These are phyloP conservation scores for Quercus parvula DNA, from an alignment of 306 rosid species.

Conservation along the genomic window DNA sequence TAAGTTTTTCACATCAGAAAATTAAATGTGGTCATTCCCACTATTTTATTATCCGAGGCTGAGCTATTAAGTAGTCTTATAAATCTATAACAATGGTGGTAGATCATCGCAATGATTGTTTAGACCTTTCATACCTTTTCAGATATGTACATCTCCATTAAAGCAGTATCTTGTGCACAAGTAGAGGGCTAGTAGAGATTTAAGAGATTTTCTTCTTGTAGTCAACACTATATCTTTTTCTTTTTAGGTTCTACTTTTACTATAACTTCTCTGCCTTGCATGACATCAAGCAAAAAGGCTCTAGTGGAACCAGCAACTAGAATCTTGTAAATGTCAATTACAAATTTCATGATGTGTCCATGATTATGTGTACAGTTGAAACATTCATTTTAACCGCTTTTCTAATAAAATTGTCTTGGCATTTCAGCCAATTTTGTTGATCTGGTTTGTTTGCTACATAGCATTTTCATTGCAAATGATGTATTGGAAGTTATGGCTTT, in stretches of 20 bases:
- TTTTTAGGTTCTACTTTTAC: constrained; percentile 83
- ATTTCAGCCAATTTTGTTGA: background rate
- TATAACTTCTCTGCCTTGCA: constrained; percentile 62
- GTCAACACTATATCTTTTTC: constrained; percentile 38
- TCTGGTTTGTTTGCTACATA: background rate
- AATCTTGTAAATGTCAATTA: constrained; percentile 55
- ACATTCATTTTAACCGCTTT: background rate
- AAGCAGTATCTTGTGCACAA: constrained; percentile 4
- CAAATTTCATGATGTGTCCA: constrained; percentile 25
- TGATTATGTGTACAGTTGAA: background rate
- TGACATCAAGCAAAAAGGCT: constrained; percentile 53
- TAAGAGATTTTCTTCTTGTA: constrained; percentile 6
- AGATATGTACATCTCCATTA: constrained; percentile 31
- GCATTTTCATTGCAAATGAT: background rate
- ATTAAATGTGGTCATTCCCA: constrained; percentile 6
- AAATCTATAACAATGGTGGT: constrained; percentile 19
- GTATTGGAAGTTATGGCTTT: background rate
- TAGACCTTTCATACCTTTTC: constrained; percentile 11
- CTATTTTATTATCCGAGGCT: background rate
- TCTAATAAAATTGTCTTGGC: background rate
- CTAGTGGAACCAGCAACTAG: constrained; percentile 99
- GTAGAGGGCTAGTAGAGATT: constrained; percentile 22
- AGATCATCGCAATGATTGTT: constrained; percentile 17
- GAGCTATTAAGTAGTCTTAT: constrained; percentile 8
- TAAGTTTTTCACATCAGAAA: constrained; percentile 8